Evolutionary conservation across 2,329 filamentous ascomycete genomes (phyloP).

Genomic region (Botrytis tulipae): DNA sequence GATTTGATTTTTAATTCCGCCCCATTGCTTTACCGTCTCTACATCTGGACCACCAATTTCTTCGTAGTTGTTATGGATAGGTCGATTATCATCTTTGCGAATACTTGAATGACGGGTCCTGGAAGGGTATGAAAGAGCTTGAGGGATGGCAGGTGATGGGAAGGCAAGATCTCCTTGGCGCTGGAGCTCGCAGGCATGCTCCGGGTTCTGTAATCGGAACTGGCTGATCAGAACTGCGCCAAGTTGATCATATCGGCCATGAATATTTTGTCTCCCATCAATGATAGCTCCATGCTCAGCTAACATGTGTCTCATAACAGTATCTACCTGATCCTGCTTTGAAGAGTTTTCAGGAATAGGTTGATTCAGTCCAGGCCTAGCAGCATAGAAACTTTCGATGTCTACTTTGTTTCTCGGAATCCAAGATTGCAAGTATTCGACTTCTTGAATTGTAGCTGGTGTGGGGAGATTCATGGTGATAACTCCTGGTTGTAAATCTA

Average conservation of each 20-base stretch:
- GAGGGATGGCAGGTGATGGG: too few relatives aligned
- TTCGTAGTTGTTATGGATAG: background rate
- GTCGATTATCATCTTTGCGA: background rate
- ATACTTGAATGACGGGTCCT: background rate
- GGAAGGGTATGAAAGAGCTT: background rate
- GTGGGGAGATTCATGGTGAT: background rate
- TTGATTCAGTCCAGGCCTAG: background rate
- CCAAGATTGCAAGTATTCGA: background rate
- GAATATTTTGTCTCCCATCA: background rate
- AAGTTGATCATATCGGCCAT: background rate
- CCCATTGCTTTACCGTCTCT: background rate
- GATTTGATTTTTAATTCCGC: background rate
- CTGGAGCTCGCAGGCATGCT: background rate
- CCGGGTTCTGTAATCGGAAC: background rate
- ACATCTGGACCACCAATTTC: background rate
- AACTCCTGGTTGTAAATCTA: background rate
- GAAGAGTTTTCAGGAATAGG: too few relatives aligned
- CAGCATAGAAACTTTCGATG: background rate
- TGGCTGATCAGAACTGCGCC: too few relatives aligned
- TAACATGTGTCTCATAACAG: background rate
- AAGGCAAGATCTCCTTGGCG: background rate
- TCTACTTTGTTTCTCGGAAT: background rate
- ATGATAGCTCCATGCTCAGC: background rate
- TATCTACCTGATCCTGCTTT: background rate
- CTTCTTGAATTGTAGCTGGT: background rate